phyloP scores from a whole-genome alignment of 2,329 filamentous ascomycete species.

The Graphilbum ipis-grandicollis region DNA sequence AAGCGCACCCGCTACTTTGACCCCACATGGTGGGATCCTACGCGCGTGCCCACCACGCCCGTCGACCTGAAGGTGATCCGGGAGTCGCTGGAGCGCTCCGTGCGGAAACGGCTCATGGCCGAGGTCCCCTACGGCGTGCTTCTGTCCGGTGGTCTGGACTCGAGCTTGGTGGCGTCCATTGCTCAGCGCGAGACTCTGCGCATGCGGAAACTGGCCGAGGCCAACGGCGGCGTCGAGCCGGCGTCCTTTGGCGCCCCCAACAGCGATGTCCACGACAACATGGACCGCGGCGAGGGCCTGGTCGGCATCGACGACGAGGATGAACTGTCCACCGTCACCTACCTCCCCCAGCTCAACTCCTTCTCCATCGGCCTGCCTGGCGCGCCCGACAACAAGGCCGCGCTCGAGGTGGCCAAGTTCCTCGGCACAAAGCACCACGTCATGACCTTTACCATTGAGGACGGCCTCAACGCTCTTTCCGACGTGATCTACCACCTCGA shows the following conservation, averaged over 20 bases:
- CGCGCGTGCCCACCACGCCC: constrained; percentile 59
- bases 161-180: constrained; percentile 85
- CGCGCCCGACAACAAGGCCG: constrained; percentile 82
- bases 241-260: constrained; percentile 24
- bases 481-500: constrained; percentile 98
- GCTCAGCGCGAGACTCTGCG: constrained; percentile 82
- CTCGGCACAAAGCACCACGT: constrained; percentile 95
- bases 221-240: constrained; percentile 24
- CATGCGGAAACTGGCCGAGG: constrained; percentile 47
- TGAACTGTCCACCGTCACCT: constrained; percentile 74
- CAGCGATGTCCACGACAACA: constrained; percentile 24
- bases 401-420: constrained; percentile 86
- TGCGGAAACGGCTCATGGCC: constrained; percentile 94
- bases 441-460: constrained; percentile 95
- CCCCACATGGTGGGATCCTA: constrained; percentile 80
- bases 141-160: constrained; percentile 88
- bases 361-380: constrained; percentile 95
- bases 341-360: constrained; percentile 89
- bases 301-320: constrained; percentile 92
- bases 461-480: constrained; percentile 87
- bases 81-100: constrained; percentile 70
- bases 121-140: constrained; percentile 96
- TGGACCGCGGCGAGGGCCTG: constrained; percentile 50
- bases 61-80: constrained; percentile 72
- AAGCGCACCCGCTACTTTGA: constrained; percentile 76